These are phyloP conservation scores for Elsinoe necatrix DNA, from an alignment of 2,329 filamentous ascomycete genomes.

Conservation along the genomic window DNA sequence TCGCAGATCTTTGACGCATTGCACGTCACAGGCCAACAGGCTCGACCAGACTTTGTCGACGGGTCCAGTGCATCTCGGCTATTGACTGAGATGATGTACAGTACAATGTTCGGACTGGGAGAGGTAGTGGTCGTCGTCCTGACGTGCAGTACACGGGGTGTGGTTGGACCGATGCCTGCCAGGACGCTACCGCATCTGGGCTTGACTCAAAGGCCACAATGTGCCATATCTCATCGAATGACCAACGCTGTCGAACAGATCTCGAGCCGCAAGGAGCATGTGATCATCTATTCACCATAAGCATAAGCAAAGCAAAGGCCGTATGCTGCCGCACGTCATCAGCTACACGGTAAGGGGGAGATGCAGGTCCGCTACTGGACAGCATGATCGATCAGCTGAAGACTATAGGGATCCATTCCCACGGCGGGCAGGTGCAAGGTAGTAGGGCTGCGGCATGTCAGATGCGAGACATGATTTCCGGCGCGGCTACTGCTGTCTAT, in stretches of 20 bases:
- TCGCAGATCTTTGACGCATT: slow-evolving; percentile 1
- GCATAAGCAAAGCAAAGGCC: background rate
- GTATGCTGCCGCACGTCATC: background rate
- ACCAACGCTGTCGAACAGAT: background rate
- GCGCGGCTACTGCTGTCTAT: slow-evolving; percentile 9
- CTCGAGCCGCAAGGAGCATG: background rate
- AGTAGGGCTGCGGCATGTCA: background rate
- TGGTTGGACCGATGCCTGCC: slow-evolving; percentile 1
- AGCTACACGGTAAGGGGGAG: background rate
- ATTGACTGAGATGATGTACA: background rate
- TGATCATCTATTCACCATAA: background rate
- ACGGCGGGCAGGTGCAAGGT: background rate
- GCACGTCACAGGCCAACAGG: slow-evolving; percentile 1
- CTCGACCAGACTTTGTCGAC: background rate
- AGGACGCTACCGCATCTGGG: background rate
- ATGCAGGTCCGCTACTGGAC: background rate
- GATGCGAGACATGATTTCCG: slow-evolving; percentile 3
- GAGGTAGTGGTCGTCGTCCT: background rate
- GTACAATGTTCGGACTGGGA: background rate
- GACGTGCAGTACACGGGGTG: background rate
- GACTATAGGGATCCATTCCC: slow-evolving; percentile 1
- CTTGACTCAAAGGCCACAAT: background rate
- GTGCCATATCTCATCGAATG: background rate
- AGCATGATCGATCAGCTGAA: slow-evolving; percentile 1
- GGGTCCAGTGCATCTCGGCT: background rate